Conservation (phyloP, 2,329 filamentous ascomycete species). For the Coleophoma crateriformis region DNA sequence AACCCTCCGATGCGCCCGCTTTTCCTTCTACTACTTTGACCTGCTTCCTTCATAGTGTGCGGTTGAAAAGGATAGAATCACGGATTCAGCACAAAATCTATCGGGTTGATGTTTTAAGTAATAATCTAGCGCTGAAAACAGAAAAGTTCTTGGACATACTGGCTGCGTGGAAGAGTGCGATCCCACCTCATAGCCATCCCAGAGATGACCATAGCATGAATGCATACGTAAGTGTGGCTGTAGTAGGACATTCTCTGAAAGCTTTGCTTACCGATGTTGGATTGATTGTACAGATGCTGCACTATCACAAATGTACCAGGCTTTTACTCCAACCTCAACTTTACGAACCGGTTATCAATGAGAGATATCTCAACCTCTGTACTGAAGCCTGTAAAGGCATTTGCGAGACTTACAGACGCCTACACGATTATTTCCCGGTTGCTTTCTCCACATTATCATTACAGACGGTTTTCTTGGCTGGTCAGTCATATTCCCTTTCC, state of each 20-base stretch:
- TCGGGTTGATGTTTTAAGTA: too few relatives aligned
- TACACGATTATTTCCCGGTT: slow-evolving; percentile 3
- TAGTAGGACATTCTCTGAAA: not conserved
- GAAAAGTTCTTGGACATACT: too few relatives aligned
- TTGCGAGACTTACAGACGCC: slow-evolving; percentile 6
- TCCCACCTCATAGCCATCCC: too few relatives aligned
- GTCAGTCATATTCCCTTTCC: not conserved
- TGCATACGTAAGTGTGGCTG: not conserved
- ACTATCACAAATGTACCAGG: slow-evolving; percentile 6
- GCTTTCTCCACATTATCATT: slow-evolving; percentile 7
- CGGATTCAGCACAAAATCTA: too few relatives aligned
- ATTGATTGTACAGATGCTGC: slow-evolving; percentile 2
- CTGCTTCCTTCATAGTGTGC: too few relatives aligned
- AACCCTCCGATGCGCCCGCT: too few relatives aligned
- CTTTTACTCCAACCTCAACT: slow-evolving; percentile 7
- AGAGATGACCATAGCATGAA: not conserved
- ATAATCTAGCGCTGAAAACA: too few relatives aligned
- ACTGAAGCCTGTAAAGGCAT: slow-evolving; percentile 6
- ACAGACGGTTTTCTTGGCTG: slow-evolving; percentile 8
- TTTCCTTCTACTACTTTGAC: too few relatives aligned
- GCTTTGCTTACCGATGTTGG: not conserved
- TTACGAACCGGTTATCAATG: slow-evolving; percentile 3
- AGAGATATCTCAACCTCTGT: slow-evolving; percentile 5
- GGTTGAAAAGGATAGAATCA: too few relatives aligned
- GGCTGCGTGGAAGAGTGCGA: too few relatives aligned